Evolutionary conservation across 2,329 filamentous ascomycete genomes (phyloP), one percentile per base, ranked within the genome.

Genomic region (Blastomyces silverae): DNA sequence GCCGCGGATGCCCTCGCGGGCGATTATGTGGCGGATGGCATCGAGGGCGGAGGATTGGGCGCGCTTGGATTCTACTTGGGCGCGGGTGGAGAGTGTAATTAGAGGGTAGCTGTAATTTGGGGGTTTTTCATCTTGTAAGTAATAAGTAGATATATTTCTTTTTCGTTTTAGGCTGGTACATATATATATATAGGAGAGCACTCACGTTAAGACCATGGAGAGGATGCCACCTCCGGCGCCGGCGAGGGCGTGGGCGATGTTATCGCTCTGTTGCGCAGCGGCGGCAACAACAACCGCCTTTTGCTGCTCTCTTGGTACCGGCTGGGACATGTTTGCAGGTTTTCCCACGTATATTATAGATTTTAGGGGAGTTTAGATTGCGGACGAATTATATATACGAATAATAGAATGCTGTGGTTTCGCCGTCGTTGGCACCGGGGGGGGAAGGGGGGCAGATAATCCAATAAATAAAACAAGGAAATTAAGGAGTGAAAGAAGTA

Each of bases 21-120:
- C 89, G 68, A 99, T 84, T 75, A 99, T 97, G 72, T 87, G 87
- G 71, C 87, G 87, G 67, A 94, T 87, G 42, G 94, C 92, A 70
- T 91, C 86, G 71, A 92, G 83, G 72, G 94, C 94, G 66, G 89
- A 88, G 37, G 90, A 90, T 71, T 95, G 87, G 64, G 92, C 91
- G 72, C 92, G 91, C 79, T 91, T 94, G 66, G 94, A 97, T 80
- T 99, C 94, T 77, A 99, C 93, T 79, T 99, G 94, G 55, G 94
- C 94, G 75, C 94, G 90, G 44, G 94, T 99, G 28, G 94, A 99
- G 68, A 99, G 88, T 44, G 94, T 97, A 75, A 99, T 96, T 72
- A 99, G 87, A 53, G 94, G 94, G 78, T 97, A 97, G 70, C 91
- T 94, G 73, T 61, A 44, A 37, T 25, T 7, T 22, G 5, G 17